These are phyloP conservation scores for Penicillium carneum DNA, from an alignment of 2,329 filamentous ascomycete genomes.

Conservation along the genomic window DNA sequence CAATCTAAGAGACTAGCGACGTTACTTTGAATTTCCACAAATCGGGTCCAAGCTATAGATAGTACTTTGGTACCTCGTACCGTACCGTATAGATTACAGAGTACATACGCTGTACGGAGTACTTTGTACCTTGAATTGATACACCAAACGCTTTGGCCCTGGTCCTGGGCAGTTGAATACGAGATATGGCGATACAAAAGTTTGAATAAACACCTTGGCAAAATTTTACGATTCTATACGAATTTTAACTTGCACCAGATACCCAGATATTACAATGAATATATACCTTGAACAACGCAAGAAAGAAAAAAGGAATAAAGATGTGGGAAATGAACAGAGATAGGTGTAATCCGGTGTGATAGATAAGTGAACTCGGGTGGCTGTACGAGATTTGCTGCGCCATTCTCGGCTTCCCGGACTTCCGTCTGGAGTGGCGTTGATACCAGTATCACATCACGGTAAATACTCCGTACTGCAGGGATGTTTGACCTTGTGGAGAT, in stretches of 20 bases:
- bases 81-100: neutral
- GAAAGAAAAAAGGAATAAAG: no score
- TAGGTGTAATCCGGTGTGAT: neutral
- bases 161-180: neutral
- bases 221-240: no score
- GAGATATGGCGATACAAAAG: neutral
- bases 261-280: neutral
- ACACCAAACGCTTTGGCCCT: slow-evolving; percentile 3
- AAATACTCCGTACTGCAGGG: neutral
- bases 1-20: neutral
- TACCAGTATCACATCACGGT: neutral
- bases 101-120: neutral
- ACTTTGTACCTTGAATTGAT: neutral
- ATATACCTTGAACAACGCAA: neutral
- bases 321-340: neutral
- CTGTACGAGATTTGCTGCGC: neutral
- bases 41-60: slow-evolving; percentile 4
- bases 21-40: neutral
- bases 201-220: neutral
- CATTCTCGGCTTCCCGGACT: neutral
- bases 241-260: neutral
- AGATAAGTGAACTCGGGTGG: neutral
- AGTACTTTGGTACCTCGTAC: neutral
- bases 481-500: neutral
- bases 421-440: neutral